phyloP scores from a whole-genome alignment of 108 stramenopile species.

The Nitzschia sp. region DNA sequence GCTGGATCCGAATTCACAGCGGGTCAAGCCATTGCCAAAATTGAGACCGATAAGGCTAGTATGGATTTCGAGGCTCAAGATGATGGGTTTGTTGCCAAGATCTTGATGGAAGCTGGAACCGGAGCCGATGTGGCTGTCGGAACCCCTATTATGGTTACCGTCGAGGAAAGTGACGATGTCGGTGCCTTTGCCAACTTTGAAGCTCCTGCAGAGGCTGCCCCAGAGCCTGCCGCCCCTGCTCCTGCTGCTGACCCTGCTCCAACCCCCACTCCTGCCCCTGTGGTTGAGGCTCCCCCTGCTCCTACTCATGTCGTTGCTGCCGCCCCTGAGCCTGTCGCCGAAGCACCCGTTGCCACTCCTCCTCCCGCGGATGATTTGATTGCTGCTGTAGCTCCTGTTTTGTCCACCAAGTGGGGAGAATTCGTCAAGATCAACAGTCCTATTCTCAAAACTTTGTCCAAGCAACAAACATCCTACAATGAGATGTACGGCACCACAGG shows the following conservation, averaged over 20 bases:
- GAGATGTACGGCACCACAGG: slow-evolving; percentile 79
- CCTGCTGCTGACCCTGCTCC: slow-evolving; percentile 30
- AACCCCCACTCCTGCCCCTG: slow-evolving; percentile 26
- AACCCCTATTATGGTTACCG: slow-evolving; percentile 89
- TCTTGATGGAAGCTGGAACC: slow-evolving; percentile 75
- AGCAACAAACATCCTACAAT: slow-evolving; percentile 69
- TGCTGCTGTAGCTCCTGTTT: slow-evolving; percentile 39
- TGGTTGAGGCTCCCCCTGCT: slow-evolving; percentile 31
- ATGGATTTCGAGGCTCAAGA: slow-evolving; percentile 98
- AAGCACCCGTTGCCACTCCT: slow-evolving; percentile 31
- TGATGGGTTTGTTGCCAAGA: slow-evolving; percentile 92
- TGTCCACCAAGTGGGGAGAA: slow-evolving; percentile 56
- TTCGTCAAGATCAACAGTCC: slow-evolving; percentile 64
- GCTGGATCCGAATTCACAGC: slow-evolving; percentile 86
- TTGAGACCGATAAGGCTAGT: slow-evolving; percentile 98
- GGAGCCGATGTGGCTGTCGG: slow-evolving; percentile 81
- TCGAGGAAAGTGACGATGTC: slow-evolving; percentile 78
- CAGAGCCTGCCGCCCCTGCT: slow-evolving; percentile 31
- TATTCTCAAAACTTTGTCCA: slow-evolving; percentile 64
- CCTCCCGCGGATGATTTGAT: slow-evolving; percentile 24
- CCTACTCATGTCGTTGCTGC: slow-evolving; percentile 28
- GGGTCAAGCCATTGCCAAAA: slow-evolving; percentile 91
- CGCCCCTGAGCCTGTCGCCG: slow-evolving; percentile 24
- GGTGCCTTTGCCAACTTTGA: slow-evolving; percentile 81
- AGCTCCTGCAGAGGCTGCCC: slow-evolving; percentile 30